Percentiles rank a stretch among this genome's conserved stretches.
Evolutionary conservation across 768 basidiomycete species (phyloP).

Genomic region (Leccinellum rugosiceps): DNA sequence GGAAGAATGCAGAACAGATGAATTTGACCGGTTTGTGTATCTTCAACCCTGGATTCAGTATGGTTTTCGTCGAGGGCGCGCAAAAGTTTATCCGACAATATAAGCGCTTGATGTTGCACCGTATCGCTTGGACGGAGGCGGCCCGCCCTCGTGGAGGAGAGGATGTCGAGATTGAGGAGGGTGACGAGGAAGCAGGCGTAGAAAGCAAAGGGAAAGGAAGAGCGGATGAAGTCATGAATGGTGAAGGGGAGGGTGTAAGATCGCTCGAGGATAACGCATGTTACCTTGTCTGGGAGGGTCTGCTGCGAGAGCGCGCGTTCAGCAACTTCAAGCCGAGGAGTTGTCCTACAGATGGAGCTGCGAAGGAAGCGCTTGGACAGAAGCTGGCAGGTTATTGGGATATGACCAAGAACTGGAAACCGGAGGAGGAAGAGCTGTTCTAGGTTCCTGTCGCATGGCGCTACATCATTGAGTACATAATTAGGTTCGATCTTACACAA

Average conservation of each 20-base stretch:
- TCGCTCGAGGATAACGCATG: slow-evolving; percentile 88
- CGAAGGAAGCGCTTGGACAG: slow-evolving; percentile 81
- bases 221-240: slow-evolving; percentile 27
- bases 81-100: slow-evolving; percentile 83
- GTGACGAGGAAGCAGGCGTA: slow-evolving; percentile 40
- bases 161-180: slow-evolving; percentile 64
- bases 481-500: neutral
- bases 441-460: slow-evolving; percentile 22
- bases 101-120: slow-evolving; percentile 78
- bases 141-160: slow-evolving; percentile 75
- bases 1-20: slow-evolving; percentile 93
- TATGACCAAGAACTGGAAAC: slow-evolving; percentile 86
- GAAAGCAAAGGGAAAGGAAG: slow-evolving; percentile 30
- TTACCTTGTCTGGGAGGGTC: slow-evolving; percentile 91
- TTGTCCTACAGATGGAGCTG: slow-evolving; percentile 80
- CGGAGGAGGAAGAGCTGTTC: slow-evolving; percentile 74
- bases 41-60: slow-evolving; percentile 83
- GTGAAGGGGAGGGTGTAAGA: slow-evolving; percentile 13
- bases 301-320: slow-evolving; percentile 79
- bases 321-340: slow-evolving; percentile 74
- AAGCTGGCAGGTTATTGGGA: slow-evolving; percentile 94
- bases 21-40: slow-evolving; percentile 86
- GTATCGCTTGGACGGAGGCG: slow-evolving; percentile 92
- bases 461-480: too few species aligned
- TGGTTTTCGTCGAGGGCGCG: slow-evolving; percentile 94